Base-by-base conservation (phyloP, 768 basidiomycete species). In the Macrocybe gigantea region DNA sequence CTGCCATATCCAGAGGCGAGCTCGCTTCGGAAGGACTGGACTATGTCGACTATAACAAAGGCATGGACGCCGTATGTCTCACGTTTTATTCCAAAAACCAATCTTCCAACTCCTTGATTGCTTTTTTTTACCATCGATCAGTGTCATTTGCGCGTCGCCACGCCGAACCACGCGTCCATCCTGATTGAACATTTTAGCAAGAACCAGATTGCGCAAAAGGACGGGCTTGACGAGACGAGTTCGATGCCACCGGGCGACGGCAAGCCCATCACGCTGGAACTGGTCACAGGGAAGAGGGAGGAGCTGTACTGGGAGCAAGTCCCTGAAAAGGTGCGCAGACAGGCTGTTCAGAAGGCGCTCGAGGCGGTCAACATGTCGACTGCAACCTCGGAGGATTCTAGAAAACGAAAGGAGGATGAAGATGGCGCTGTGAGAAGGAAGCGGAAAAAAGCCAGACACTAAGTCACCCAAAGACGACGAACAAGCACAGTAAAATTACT, bases 31-130 rank as follows among this genome's bases (percentile, higher is more conserved):
- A 65, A 6, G 77, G 71, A 1, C 61, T 92, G 30, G 85, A 91
- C 57, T 93, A 93, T 47, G 75, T 91, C 12, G 89, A 92, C 63
- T 91, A 79, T 60, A 80, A 60, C 53, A 91, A 89, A 60, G 83
- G 85, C 11, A 80, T 85, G 72, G 81, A 88, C 52, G 73, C 76
- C 12, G 88, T 89, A 56, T 40, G 80, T 68, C 14, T 43, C 2
- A 41, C 36, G 22, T 52, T 42, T 7, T 14, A 42, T 38, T 41
- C 37, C 15, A 1, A 15, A 7, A 40, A 30, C 9, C 22, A n/a
- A 30, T 33, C 39, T 5, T n/a, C 33, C 31, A 29, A 32, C 8
- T 41, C 13, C 14, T 33, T 46, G 38, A 34, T 14, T 30, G 35
- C 15, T 33, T 44, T 29, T 15, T 11, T 43, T 44, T 14, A 22